Evolutionary conservation across 2,329 filamentous ascomycete species (phyloP).

Genomic region (Colletotrichum horii): DNA sequence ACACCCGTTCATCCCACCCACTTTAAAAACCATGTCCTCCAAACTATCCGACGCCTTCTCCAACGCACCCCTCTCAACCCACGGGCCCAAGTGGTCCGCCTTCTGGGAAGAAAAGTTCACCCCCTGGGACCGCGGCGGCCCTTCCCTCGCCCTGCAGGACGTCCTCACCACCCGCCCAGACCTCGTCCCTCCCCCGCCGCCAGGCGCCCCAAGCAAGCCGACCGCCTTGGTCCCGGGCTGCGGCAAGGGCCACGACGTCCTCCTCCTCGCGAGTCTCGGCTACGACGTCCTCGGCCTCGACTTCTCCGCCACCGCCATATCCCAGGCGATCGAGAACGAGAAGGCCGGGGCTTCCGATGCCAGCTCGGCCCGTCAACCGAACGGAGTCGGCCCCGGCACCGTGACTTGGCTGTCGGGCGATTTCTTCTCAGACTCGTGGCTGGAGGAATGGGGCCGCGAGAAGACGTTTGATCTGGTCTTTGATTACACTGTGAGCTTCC

Average conservation of each 20-base stretch:
- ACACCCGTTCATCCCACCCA: background rate
- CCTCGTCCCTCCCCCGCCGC: constrained; percentile 36
- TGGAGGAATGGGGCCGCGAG: constrained; percentile 43
- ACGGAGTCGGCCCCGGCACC: constrained; percentile 48
- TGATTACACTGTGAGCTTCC: constrained; percentile 62
- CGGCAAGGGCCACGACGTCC: constrained; percentile 81
- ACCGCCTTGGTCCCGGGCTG: constrained; percentile 79
- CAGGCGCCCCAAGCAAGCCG: background rate
- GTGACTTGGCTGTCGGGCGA: constrained; percentile 66
- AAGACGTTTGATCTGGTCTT: constrained; percentile 69
- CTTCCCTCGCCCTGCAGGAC: constrained; percentile 59
- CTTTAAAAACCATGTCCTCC: constrained; percentile 21
- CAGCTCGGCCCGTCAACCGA: constrained; percentile 44
- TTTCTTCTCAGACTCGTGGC: constrained; percentile 69
- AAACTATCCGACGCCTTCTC: constrained; percentile 41
- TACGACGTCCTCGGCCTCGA: constrained; percentile 82
- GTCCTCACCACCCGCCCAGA: constrained; percentile 50
- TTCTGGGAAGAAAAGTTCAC: constrained; percentile 51
- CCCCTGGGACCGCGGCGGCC: constrained; percentile 63
- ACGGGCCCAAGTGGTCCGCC: constrained; percentile 49
- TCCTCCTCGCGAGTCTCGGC: constrained; percentile 75
- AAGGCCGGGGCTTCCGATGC: constrained; percentile 43
- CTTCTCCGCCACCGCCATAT: constrained; percentile 54
- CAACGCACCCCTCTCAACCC: constrained; percentile 34
- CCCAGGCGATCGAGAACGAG: constrained; percentile 51